Evolutionary conservation across 345 rosid genomes (phyloP).

Genomic region (Hibiscus trionum): DNA sequence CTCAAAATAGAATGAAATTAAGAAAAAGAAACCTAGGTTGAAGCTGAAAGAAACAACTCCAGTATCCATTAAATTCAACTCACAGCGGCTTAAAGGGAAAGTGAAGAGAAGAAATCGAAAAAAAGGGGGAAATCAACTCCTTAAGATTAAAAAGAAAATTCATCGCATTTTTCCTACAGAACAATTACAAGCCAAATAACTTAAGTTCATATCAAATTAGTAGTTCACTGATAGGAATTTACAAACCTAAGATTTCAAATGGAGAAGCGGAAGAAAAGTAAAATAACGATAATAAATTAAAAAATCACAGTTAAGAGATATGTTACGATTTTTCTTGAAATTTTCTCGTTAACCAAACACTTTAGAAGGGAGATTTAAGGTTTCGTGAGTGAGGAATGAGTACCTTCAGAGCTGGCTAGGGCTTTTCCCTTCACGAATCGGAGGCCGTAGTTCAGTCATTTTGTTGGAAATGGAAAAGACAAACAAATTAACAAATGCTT

Average conservation of each 20-base stretch:
- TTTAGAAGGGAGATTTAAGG: background rate
- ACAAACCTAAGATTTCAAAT: background rate
- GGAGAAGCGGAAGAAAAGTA: background rate
- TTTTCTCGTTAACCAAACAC: constrained; percentile 4
- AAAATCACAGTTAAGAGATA: background rate
- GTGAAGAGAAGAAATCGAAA: background rate
- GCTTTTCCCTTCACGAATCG: background rate
- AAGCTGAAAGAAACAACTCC: background rate
- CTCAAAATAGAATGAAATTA: background rate
- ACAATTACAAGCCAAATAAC: background rate
- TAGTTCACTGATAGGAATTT: background rate
- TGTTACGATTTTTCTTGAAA: background rate
- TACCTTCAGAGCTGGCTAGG: constrained; percentile 5
- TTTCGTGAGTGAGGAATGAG: background rate
- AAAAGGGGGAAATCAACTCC: background rate
- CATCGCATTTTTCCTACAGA: background rate
- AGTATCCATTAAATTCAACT: background rate
- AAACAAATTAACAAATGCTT: too few relatives aligned
- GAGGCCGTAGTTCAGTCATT: background rate
- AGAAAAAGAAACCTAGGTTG: background rate
- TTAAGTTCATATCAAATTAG: background rate
- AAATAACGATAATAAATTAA: background rate
- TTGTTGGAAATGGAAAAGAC: background rate
- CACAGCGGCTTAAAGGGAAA: background rate
- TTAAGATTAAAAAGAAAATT: background rate